These are phyloP conservation scores for Pichia exigua DNA, from an alignment of 805 yeast genomes.

Conservation along the genomic window DNA sequence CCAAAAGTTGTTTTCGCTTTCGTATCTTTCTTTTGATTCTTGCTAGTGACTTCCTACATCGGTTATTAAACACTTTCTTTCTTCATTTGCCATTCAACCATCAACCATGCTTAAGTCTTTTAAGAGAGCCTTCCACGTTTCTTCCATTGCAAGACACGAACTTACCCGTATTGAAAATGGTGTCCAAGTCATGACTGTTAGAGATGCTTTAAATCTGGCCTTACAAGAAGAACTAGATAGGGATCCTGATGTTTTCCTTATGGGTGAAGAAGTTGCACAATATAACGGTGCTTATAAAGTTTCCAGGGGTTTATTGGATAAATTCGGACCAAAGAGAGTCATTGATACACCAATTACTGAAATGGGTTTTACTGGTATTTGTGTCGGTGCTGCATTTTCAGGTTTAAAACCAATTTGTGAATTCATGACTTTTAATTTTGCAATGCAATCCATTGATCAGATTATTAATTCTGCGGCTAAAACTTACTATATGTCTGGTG, in stretches of 20 bases:
- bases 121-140: conserved; percentile 1
- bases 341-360: conserved; percentile 98
- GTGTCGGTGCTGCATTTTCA: conserved; percentile 93
- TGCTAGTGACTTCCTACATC: too few species aligned
- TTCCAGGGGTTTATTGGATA: conserved; percentile 89
- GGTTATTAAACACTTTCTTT: neutral
- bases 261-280: conserved; percentile 99
- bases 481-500: conserved; percentile 99
- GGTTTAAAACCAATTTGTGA: conserved; percentile 96
- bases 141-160: conserved; percentile 5
- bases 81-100: neutral
- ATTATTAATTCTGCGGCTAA: conserved; percentile 98
- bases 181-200: conserved; percentile 63
- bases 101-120: neutral
- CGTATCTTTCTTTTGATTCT: neutral
- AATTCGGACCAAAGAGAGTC: conserved; percentile 90
- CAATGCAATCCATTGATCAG: conserved; percentile 99
- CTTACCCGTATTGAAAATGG: conserved; percentile 13
- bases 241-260: conserved; percentile 86
- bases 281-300: conserved; percentile 99
- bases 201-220: conserved; percentile 94
- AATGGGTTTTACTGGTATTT: conserved; percentile 95
- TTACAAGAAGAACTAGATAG: conserved; percentile 96
- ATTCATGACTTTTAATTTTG: conserved; percentile 98
- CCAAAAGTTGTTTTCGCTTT: neutral